Conservation (phyloP, 2,329 filamentous ascomycete species). For the Colletotrichum destructivum region DNA sequence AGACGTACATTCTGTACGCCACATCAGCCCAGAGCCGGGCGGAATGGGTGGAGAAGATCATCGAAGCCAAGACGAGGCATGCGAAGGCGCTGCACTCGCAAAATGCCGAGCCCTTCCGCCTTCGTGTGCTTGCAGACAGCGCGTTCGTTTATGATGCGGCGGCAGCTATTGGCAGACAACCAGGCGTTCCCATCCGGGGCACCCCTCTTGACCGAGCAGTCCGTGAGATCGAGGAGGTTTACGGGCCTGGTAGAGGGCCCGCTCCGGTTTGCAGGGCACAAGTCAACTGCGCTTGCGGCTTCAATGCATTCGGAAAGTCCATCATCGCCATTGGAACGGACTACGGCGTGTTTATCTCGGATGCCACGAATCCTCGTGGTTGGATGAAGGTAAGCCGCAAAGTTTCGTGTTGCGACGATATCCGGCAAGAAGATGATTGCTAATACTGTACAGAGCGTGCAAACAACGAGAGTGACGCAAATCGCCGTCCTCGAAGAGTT, state of each 20-base stretch:
- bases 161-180: slow-evolving; percentile 71
- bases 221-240: slow-evolving; percentile 85
- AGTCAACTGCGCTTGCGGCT: slow-evolving; percentile 95
- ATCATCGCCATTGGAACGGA: slow-evolving; percentile 97
- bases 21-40: slow-evolving; percentile 80
- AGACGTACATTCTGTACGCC: slow-evolving; percentile 93
- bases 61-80: slow-evolving; percentile 94
- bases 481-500: slow-evolving; percentile 97
- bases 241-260: slow-evolving; percentile 79
- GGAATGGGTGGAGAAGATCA: slow-evolving; percentile 95
- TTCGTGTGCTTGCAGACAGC: slow-evolving; percentile 92
- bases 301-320: slow-evolving; percentile 85
- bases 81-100: slow-evolving; percentile 90
- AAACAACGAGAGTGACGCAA: slow-evolving; percentile 85
- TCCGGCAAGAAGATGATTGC: not conserved
- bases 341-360: slow-evolving; percentile 91
- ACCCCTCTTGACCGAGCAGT: slow-evolving; percentile 95
- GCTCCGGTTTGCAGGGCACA: slow-evolving; percentile 85
- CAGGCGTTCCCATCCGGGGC: slow-evolving; percentile 83
- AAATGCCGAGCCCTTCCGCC: slow-evolving; percentile 94
- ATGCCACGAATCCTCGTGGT: slow-evolving; percentile 89
- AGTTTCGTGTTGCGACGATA: no score
- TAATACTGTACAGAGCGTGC: slow-evolving; percentile 75
- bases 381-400: slow-evolving; percentile 83
- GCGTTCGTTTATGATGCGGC: slow-evolving; percentile 86